These are phyloP conservation scores for Nakaseomyces delphensis DNA, from an alignment of 1,139 yeast genomes.

Conservation along the genomic window DNA sequence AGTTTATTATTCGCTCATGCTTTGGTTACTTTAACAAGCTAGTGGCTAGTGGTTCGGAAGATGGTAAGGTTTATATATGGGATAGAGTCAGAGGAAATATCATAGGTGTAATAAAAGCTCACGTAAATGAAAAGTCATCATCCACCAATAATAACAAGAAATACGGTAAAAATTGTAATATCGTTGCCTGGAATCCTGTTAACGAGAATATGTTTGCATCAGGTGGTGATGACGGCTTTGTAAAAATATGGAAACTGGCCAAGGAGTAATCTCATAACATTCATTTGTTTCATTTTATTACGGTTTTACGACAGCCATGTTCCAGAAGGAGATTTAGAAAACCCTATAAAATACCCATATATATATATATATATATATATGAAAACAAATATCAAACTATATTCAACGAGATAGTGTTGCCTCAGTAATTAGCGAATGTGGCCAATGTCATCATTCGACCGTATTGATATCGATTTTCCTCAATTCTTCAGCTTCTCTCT, in stretches of 20 bases:
- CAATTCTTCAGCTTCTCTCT: conserved; percentile 37
- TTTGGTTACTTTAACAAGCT: conserved; percentile 68
- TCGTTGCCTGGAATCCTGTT: conserved; percentile 62
- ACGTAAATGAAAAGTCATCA: conserved; percentile 28
- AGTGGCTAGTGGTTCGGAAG: conserved; percentile 75
- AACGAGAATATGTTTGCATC: conserved; percentile 59
- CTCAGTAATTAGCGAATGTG: too few relatives aligned
- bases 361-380: neutral
- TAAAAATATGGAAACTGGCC: conserved; percentile 55
- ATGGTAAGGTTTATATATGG: conserved; percentile 75
- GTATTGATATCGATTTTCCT: conserved; percentile 13
- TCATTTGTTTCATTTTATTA: too few relatives aligned
- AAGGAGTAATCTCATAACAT: conserved; percentile 16
- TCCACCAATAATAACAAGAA: conserved; percentile 13
- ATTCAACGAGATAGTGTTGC: too few relatives aligned
- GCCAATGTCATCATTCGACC: neutral
- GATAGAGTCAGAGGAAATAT: conserved; percentile 65
- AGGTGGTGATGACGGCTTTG: conserved; percentile 72
- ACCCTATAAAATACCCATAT: neutral
- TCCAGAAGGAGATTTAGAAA: neutral
- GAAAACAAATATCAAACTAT: neutral
- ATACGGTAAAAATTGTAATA: conserved; percentile 28
- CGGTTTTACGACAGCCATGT: too few relatives aligned
- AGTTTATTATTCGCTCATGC: conserved; percentile 66
- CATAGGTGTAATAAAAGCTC: conserved; percentile 56